Evolutionary conservation across 371 early-diverging fungal genomes (phyloP).

Genomic region (Syncephalastrum sp.): DNA sequence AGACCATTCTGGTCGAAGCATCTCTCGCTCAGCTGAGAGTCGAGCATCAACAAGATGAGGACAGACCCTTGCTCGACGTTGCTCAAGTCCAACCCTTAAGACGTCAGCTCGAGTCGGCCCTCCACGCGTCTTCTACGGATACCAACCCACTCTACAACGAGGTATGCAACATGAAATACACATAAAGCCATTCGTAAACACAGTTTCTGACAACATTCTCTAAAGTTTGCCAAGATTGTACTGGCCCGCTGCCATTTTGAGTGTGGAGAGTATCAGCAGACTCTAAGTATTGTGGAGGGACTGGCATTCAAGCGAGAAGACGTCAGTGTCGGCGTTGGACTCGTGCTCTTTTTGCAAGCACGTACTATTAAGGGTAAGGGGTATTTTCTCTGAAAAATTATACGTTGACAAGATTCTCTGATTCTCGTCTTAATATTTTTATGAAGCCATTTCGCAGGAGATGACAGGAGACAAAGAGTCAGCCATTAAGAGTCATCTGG

Average conservation of each 20-base stretch:
- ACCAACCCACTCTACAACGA: too few relatives aligned
- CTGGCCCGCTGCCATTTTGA: constrained; percentile 38
- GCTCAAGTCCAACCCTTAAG: constrained; percentile 15
- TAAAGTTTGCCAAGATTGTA: constrained; percentile 39
- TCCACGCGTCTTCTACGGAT: constrained; percentile 1
- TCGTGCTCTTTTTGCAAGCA: constrained; percentile 49
- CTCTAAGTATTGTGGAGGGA: constrained; percentile 27
- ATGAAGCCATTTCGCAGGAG: constrained; percentile 2
- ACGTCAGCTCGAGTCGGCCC: constrained; percentile 15
- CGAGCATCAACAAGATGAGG: background rate
- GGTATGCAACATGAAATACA: too few relatives aligned
- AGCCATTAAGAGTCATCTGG: constrained; percentile 55
- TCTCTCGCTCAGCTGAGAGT: background rate
- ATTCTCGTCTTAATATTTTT: background rate
- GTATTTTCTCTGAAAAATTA: background rate
- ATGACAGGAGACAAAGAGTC: constrained; percentile 31
- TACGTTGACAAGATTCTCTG: too few relatives aligned
- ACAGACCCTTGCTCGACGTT: background rate
- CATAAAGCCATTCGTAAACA: too few relatives aligned
- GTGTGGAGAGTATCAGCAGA: constrained; percentile 29
- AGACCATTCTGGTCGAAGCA: constrained; percentile 6
- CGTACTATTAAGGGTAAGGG: constrained; percentile 49
- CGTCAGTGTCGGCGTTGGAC: constrained; percentile 49
- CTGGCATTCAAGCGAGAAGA: constrained; percentile 27
- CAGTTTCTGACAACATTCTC: background rate